Percentiles rank a stretch among this genome's conserved stretches.
Conservation (phyloP, 75 land plant species). For the Isoetes taiwanensis region DNA sequence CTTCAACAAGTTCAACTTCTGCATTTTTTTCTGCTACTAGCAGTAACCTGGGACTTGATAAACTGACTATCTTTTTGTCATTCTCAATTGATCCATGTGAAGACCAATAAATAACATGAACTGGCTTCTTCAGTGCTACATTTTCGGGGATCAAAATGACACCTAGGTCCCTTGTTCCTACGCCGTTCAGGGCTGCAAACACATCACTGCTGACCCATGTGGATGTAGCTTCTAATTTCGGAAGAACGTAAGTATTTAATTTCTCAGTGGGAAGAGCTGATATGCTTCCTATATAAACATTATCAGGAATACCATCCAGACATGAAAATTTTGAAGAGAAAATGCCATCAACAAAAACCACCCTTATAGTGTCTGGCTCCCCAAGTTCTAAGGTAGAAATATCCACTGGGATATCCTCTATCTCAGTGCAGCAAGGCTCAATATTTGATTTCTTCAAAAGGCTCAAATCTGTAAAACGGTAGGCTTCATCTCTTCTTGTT, state of each 20-base stretch:
- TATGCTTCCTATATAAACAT: conserved; percentile 46
- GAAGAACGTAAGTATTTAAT: not conserved
- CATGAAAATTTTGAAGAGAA: conserved; percentile 21
- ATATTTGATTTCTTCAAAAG: conserved; percentile 39
- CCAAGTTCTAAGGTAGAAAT: conserved; percentile 1
- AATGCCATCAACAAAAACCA: conserved; percentile 55
- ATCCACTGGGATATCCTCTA: too few relatives aligned
- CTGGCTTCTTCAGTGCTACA: conserved; percentile 29
- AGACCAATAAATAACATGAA: conserved; percentile 43
- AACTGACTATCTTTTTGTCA: conserved; percentile 12
- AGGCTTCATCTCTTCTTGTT: conserved; percentile 53
- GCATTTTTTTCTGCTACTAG: conserved; percentile 60
- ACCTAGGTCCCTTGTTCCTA: conserved; percentile 54
- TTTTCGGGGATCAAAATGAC: conserved; percentile 56
- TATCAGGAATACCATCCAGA: conserved; percentile 29
- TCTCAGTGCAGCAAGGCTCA: conserved; percentile 23
- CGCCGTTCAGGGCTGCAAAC: conserved; percentile 68
- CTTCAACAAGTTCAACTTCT: conserved; percentile 60
- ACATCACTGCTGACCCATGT: conserved; percentile 34
- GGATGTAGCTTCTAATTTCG: conserved; percentile 6
- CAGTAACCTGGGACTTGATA: conserved; percentile 69
- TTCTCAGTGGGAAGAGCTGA: conserved; percentile 18
- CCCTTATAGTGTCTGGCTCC: conserved; percentile 10
- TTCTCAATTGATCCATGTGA: conserved; percentile 20
- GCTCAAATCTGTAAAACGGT: conserved; percentile 75